phyloP scores from a whole-genome alignment of 2,329 filamentous ascomycete genomes.

The Pseudogymnoascus sp. region DNA sequence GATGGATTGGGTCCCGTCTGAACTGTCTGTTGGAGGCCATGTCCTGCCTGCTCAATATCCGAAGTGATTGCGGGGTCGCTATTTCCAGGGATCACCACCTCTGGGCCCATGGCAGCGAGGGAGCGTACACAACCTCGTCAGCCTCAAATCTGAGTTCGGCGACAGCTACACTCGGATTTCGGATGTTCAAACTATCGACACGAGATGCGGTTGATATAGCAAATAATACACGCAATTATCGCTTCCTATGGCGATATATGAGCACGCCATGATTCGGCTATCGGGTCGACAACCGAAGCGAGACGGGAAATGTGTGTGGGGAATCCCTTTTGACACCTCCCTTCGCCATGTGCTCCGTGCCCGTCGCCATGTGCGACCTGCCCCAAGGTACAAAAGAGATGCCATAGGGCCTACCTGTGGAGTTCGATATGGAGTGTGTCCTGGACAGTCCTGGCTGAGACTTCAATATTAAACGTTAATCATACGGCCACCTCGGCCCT shows the following conservation, averaged over 20 bases:
- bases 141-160: background rate
- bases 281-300: background rate
- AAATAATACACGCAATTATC: background rate
- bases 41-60: background rate
- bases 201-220: conserved; percentile 1
- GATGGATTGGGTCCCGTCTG: background rate
- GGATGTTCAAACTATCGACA: background rate
- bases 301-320: background rate
- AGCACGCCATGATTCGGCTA: background rate
- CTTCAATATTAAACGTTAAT: background rate
- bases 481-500: background rate
- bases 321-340: background rate
- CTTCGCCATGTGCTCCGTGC: background rate
- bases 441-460: background rate
- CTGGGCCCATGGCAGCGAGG: background rate
- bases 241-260: background rate
- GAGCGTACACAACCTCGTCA: background rate
- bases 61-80: background rate
- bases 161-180: background rate
- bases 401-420: background rate
- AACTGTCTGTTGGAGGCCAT: background rate
- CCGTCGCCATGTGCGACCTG: background rate
- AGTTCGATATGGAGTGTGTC: background rate
- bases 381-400: background rate
- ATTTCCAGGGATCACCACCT: background rate